Conservation (phyloP, 306 rosid species). For the Pyrus pyrifolia region DNA sequence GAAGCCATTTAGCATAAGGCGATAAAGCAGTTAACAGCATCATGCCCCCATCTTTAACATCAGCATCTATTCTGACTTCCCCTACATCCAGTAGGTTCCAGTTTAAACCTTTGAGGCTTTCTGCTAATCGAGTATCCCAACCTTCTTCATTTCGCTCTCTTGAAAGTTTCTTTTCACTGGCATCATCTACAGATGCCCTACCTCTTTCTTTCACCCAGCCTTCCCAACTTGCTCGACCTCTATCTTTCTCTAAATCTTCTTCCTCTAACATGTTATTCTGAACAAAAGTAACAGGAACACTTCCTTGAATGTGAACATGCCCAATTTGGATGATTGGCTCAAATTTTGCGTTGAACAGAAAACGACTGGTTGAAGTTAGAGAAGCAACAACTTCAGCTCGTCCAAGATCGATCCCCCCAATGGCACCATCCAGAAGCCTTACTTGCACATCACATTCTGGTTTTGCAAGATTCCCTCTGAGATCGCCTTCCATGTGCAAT, state of each 20-base stretch:
- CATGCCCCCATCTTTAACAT: constrained; percentile 98
- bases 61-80: constrained; percentile 84
- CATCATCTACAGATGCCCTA: constrained; percentile 38
- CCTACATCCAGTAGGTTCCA: constrained; percentile 73
- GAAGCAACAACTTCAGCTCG: constrained; percentile 93
- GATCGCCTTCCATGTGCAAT: constrained; percentile 99
- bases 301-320: constrained; percentile 83
- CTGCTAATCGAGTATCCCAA: constrained; percentile 71
- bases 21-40: constrained; percentile 80
- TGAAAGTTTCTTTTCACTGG: constrained; percentile 39
- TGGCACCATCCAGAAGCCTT: constrained; percentile 88
- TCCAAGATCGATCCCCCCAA: constrained; percentile 87
- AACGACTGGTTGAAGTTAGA: constrained; percentile 71
- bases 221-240: constrained; percentile 41
- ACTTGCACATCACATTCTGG: constrained; percentile 97
- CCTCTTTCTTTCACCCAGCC: constrained; percentile 67
- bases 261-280: constrained; percentile 45
- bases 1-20: constrained; percentile 91
- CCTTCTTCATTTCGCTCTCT: constrained; percentile 70
- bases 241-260: constrained; percentile 51
- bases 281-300: constrained; percentile 67
- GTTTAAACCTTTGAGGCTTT: constrained; percentile 76
- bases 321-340: constrained; percentile 83
- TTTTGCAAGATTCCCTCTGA: constrained; percentile 79
- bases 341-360: constrained; percentile 86